Evolutionary conservation across 129 eudicot genomes (phyloP).

Genomic region (Lactuca sativa): DNA sequence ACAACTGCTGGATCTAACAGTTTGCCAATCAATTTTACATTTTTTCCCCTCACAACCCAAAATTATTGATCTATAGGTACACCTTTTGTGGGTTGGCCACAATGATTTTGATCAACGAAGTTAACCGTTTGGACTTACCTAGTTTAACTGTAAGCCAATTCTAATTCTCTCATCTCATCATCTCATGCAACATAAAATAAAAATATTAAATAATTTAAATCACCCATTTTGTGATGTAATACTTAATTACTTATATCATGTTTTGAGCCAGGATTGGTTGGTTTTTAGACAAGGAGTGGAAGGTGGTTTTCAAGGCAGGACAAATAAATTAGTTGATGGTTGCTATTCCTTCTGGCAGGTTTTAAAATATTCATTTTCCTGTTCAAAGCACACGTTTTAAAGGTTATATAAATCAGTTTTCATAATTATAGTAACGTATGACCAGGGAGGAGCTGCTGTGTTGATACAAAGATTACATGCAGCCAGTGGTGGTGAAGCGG

Average conservation of each 20-base stretch:
- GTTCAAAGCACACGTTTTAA: neutral
- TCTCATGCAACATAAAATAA: slow-evolving; percentile 6
- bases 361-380: slow-evolving; percentile 1
- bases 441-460: slow-evolving; percentile 81
- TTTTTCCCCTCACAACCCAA: neutral
- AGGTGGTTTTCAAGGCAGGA: slow-evolving; percentile 95
- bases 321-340: slow-evolving; percentile 96
- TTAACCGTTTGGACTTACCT: slow-evolving; percentile 75
- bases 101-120: slow-evolving; percentile 88
- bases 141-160: slow-evolving; percentile 64
- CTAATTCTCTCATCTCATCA: neutral
- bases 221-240: too few relatives aligned
- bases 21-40: neutral
- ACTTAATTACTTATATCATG: neutral
- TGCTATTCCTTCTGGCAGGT: slow-evolving; percentile 99
- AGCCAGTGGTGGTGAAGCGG: slow-evolving; percentile 27
- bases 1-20: neutral
- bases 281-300: slow-evolving; percentile 94
- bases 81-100: slow-evolving; percentile 97
- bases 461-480: slow-evolving; percentile 64
- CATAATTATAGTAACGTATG: slow-evolving; percentile 10
- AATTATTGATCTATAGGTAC: slow-evolving; percentile 48
- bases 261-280: slow-evolving; percentile 74
- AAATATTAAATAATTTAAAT: neutral
- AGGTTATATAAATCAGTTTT: slow-evolving; percentile 1